These are phyloP conservation scores for Debaryomycetaceae sp. DNA, from an alignment of 1,139 yeast species.

Conservation along the genomic window DNA sequence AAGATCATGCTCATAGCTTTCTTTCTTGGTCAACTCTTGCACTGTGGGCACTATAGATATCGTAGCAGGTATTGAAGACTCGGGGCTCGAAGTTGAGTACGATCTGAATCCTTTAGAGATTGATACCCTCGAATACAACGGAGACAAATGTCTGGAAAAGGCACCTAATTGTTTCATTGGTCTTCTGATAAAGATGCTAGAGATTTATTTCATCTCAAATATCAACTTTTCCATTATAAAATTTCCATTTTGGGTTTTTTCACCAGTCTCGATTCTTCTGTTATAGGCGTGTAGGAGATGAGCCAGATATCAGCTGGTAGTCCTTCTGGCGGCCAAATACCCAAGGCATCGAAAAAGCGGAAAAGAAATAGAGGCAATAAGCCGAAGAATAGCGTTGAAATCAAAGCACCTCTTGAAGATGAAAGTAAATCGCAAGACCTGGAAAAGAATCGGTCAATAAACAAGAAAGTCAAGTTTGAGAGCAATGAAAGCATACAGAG, in stretches of 20 bases:
- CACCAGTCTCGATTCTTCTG: no score
- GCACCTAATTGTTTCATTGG: background rate
- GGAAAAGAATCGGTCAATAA: background rate
- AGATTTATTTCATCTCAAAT: no score
- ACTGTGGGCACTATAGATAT: constrained; percentile 39
- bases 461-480: background rate
- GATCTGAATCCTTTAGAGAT: background rate
- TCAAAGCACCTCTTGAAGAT: background rate
- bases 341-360: constrained; percentile 10
- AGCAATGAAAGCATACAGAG: no score
- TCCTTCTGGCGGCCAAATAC: constrained; percentile 7
- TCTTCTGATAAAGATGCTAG: no score
- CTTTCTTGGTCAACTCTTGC: constrained; percentile 20
- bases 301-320: background rate
- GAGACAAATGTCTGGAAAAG: background rate
- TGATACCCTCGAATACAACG: background rate
- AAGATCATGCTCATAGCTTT: constrained; percentile 28
- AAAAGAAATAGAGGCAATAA: constrained; percentile 11
- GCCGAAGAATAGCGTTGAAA: background rate
- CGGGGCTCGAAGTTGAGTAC: background rate
- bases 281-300: background rate
- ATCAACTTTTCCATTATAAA: no score
- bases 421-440: background rate
- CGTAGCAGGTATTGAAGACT: constrained; percentile 16
- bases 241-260: no score